phyloP scores from a whole-genome alignment of 768 basidiomycete genomes.

The Amanita molliuscula region DNA sequence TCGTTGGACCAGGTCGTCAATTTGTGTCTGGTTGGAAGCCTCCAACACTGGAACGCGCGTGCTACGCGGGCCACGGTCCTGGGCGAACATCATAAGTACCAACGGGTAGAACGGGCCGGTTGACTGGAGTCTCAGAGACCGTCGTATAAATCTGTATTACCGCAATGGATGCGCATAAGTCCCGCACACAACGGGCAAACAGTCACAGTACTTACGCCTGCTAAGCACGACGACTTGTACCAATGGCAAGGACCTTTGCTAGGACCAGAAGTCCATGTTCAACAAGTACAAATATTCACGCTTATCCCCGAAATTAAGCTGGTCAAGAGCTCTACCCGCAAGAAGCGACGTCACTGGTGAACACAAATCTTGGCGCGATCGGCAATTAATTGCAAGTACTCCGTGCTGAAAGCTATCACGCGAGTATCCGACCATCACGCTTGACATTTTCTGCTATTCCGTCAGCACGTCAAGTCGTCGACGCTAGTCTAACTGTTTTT shows the following conservation, averaged over 20 bases:
- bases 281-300: neutral
- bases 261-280: neutral
- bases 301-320: slow-evolving; percentile 16
- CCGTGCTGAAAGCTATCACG: no score
- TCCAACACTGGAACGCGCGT: slow-evolving; percentile 35
- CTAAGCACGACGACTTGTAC: neutral
- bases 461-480: no score
- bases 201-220: neutral
- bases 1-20: slow-evolving; percentile 63
- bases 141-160: neutral
- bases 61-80: slow-evolving; percentile 14
- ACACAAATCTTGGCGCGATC: no score
- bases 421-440: no score
- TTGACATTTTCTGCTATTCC: no score
- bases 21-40: slow-evolving; percentile 54
- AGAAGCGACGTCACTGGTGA: no score
- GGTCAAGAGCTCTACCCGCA: no score
- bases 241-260: neutral
- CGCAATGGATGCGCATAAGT: neutral
- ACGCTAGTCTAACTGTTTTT: no score
- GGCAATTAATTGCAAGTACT: no score
- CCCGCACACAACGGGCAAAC: neutral
- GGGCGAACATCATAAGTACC: slow-evolving; percentile 10
- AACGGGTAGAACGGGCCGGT: neutral
- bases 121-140: neutral